Base-by-base conservation (phyloP, 225 moss, liverwort and hornwort species). In the Marchantia paleacea region DNA sequence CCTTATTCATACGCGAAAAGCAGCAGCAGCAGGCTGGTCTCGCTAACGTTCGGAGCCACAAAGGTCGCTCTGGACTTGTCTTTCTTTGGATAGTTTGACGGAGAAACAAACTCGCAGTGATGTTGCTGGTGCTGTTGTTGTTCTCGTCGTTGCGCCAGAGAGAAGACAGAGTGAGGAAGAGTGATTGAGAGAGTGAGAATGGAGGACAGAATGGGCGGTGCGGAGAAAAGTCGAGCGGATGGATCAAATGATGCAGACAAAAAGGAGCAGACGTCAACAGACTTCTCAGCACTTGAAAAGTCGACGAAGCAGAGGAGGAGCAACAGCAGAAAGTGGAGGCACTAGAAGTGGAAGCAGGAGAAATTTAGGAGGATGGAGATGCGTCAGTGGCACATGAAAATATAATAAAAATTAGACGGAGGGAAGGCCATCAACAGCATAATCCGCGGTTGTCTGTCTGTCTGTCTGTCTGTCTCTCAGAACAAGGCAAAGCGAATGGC, bases 401-500 rank as follows among this genome's bases (percentile, higher is more conserved):
- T 62, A 5, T 18, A 61, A 62, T 62, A 62, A 62, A 7, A 62
- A 62, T 19, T 22, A 16, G 7, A 55, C 11, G 20, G 20, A 61
- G n/a, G 7, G 14, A 20, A 12, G 22, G n/a, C 62, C n/a, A 62
- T 62, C 62, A 62, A 16, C 16, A 16, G 39, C 61, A 61, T 61
- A 22, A 62, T 62, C 62, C 15, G 6, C 62, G 22, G 24, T 24
- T 61, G 60, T 22, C n/a, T 22, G 7, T 19, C 60, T 22, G 0
- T 24, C 62, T 24, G n/a, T 62, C 62, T 4, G n/a, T 62, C 16
- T 22, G n/a, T 62, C 62, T 14, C 24, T 22, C 62, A n/a, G 62
- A 62, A 62, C 9, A 62, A 69, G 11, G 13, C 29, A 47, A 69
- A 69, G 69, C 69, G 69, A 69, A 69, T 69, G 69, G 69, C 69